Percentiles rank a stretch among this genome's conserved stretches.
Conservation (phyloP, 2,329 filamentous ascomycete species). For the Alternaria incomplexa region DNA sequence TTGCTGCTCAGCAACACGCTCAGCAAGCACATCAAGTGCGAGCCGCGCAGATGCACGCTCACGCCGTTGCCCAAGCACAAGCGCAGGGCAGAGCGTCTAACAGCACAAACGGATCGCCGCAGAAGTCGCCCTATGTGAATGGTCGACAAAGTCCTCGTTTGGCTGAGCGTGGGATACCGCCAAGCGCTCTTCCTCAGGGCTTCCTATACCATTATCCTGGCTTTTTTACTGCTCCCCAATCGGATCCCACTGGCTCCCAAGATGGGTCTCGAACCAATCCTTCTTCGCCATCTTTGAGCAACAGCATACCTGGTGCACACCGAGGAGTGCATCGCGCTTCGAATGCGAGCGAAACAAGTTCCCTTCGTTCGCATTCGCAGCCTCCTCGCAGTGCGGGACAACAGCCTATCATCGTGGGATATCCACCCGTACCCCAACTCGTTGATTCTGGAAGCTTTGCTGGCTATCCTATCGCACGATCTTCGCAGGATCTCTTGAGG, state of each 20-base stretch:
- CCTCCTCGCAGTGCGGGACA: slow-evolving; percentile 53
- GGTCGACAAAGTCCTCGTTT: slow-evolving; percentile 42
- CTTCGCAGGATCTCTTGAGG: slow-evolving; percentile 36
- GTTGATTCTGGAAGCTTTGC: slow-evolving; percentile 38
- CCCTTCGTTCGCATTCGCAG: slow-evolving; percentile 58
- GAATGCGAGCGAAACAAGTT: slow-evolving; percentile 51
- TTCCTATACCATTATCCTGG: slow-evolving; percentile 56
- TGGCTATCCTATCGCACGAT: slow-evolving; percentile 44
- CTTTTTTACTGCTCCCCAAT: slow-evolving; percentile 50
- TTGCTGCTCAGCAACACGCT: slow-evolving; percentile 45
- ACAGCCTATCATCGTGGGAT: slow-evolving; percentile 49
- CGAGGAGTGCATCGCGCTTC: slow-evolving; percentile 52
- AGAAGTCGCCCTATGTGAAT: slow-evolving; percentile 44
- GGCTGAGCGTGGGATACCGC: slow-evolving; percentile 35
- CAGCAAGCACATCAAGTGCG: slow-evolving; percentile 48
- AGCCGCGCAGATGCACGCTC: slow-evolving; percentile 45
- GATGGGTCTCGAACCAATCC: slow-evolving; percentile 57
- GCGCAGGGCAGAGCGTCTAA: slow-evolving; percentile 43
- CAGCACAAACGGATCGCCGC: slow-evolving; percentile 50
- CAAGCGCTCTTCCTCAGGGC: slow-evolving; percentile 45
- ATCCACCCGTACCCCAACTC: slow-evolving; percentile 44
- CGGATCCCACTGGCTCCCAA: slow-evolving; percentile 42
- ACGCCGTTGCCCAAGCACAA: slow-evolving; percentile 46
- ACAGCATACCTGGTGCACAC: slow-evolving; percentile 52
- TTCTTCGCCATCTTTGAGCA: slow-evolving; percentile 55